A percentile compares a stretch with the other conserved stretches of the same genome.
These are phyloP conservation scores for Limonium bicolor DNA, from an alignment of 148 eudicot species.

Conservation along the genomic window DNA sequence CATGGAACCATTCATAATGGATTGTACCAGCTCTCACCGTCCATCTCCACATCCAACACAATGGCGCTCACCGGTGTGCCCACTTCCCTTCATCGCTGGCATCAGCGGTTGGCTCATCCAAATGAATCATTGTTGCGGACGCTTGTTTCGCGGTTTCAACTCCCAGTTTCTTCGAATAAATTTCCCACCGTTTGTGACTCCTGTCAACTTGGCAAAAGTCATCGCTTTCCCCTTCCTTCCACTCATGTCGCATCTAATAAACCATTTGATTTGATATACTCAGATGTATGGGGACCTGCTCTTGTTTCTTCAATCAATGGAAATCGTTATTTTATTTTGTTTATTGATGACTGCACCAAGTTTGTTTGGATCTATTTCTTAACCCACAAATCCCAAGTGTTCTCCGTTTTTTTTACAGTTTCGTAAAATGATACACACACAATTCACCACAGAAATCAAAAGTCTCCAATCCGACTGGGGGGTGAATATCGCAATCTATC, in stretches of 20 bases:
- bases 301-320: neutral
- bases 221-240: neutral
- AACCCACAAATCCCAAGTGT: too few species aligned
- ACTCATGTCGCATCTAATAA: neutral
- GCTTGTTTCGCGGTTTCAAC: too few species aligned
- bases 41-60: neutral
- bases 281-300: neutral
- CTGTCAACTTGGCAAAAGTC: too few species aligned
- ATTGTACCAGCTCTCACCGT: neutral
- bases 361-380: neutral
- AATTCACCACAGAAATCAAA: neutral
- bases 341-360: conserved; percentile 2
- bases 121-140: too few species aligned
- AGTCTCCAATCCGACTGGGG: neutral
- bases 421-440: neutral
- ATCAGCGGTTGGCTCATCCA: neutral
- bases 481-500: neutral
- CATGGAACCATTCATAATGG: neutral
- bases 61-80: neutral
- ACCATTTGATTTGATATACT: neutral
- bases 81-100: neutral
- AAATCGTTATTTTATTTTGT: neutral
- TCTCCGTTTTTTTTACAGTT: neutral
- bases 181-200: too few species aligned
- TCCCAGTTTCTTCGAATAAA: too few species aligned